Base-by-base conservation (phyloP, 768 basidiomycete genomes). In the Tylopilus rubrobrunneus region DNA sequence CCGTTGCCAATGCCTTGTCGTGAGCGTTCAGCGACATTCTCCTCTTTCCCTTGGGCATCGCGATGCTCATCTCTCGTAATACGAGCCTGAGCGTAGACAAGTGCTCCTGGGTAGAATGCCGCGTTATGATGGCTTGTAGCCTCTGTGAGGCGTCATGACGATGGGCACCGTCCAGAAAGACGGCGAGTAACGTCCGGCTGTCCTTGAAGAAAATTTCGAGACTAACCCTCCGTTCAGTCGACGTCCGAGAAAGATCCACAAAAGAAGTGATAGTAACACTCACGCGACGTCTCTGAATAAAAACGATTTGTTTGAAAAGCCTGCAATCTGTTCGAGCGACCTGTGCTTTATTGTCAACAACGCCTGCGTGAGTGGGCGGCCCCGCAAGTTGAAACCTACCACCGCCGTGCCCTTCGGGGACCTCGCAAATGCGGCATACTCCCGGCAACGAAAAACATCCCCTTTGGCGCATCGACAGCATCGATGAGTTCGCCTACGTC, bases 131-230 rank as follows among this genome's bases (percentile, higher is more conserved):
- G 12, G 63, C 62, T 8, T 76, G 68, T 11, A 90, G 71, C 27
- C 78, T 75, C 31, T 80, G 76, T 43, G 83, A 79, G 39, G 83
- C 75, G 12, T 81, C 79, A 36, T 81, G 79, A 44, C 90, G 78
- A 46, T 81, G 81, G 56, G 79, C 73, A 62, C 83, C 83, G 55
- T 84, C 84, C 21, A 85, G 71, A 69, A 97, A 95, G 2, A 94
- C 88, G 29, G 92, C 76, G 21, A 98, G 75, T 43, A 97, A 74
- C 15, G 91, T 94, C 7, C 91, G 83, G 60, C 91, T 92, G 62
- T 98, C 95, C 61, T 84, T 87, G 77, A 97, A 92, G 71, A 95
- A 96, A 10, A 98, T 78, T 67, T 98, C 95, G 15, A 97, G 75
- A 0, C 92, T 94, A 56, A 25, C 6, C 21, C 8, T 11, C 34